These are phyloP conservation scores for Fusarium lateritium DNA, from an alignment of 2,329 filamentous ascomycete species.

Conservation along the genomic window DNA sequence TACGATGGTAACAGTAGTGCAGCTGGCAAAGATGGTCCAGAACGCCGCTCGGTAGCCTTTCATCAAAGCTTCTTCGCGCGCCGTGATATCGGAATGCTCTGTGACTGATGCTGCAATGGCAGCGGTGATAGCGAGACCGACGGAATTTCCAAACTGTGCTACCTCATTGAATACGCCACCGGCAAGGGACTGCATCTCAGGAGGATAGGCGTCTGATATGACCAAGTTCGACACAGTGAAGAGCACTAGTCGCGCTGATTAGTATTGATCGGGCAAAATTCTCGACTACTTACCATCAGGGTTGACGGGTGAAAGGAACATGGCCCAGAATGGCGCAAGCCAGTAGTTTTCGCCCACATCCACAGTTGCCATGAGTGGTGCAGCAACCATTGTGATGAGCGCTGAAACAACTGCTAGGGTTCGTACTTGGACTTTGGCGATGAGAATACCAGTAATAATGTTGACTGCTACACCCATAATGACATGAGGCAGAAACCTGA, in stretches of 20 bases:
- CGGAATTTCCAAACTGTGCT: constrained; percentile 68
- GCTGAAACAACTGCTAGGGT: constrained; percentile 58
- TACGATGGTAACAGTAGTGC: constrained; percentile 55
- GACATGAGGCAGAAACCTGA: constrained; percentile 64
- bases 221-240: constrained; percentile 70
- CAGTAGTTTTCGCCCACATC: constrained; percentile 65
- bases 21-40: constrained; percentile 65
- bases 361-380: constrained; percentile 69
- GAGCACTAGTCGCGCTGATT: constrained; percentile 55
- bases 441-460: constrained; percentile 59
- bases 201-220: constrained; percentile 68
- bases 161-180: constrained; percentile 73
- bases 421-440: constrained; percentile 56
- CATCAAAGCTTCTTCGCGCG: constrained; percentile 58
- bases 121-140: constrained; percentile 66
- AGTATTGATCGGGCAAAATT: background rate
- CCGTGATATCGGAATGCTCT: constrained; percentile 52
- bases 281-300: constrained; percentile 54
- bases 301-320: constrained; percentile 61
- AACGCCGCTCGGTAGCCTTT: constrained; percentile 67
- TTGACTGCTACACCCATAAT: constrained; percentile 61
- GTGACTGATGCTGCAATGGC: constrained; percentile 64
- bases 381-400: constrained; percentile 61
- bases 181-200: constrained; percentile 69
- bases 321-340: constrained; percentile 61